Percentiles rank a stretch among this genome's conserved stretches.
phyloP scores from a whole-genome alignment of 148 eudicot genomes.

The Nepenthes mirabilis region DNA sequence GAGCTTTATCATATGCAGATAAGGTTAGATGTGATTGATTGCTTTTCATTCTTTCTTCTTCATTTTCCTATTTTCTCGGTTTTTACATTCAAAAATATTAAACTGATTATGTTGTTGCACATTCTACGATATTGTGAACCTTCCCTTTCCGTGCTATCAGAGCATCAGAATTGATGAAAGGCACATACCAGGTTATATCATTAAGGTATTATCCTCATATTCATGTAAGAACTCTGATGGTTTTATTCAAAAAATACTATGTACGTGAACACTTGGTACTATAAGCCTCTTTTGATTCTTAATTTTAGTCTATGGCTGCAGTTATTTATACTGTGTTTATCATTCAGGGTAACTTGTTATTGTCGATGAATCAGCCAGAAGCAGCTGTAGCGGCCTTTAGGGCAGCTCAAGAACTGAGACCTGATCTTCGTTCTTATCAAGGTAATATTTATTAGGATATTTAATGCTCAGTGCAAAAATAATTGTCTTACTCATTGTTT shows the following conservation, averaged over 20 bases:
- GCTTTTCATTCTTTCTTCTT: background rate
- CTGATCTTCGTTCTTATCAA: conserved; percentile 98
- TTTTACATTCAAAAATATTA: background rate
- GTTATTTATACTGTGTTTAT: background rate
- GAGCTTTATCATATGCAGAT: conserved; percentile 74
- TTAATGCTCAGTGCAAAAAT: too few relatives aligned
- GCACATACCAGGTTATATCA: conserved; percentile 75
- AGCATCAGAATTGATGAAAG: conserved; percentile 91
- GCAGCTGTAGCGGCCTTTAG: conserved; percentile 77
- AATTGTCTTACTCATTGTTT: background rate
- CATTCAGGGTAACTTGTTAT: conserved; percentile 75
- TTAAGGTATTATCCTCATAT: conserved; percentile 52
- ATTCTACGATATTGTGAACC: conserved; percentile 4
- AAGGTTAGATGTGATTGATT: conserved; percentile 36
- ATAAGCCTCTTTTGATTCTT: conserved; percentile 1
- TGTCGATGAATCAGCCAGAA: conserved; percentile 90
- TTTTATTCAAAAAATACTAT: background rate
- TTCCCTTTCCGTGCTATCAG: conserved; percentile 26
- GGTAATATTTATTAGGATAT: conserved; percentile 23
- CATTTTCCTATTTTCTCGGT: background rate
- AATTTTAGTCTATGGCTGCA: background rate
- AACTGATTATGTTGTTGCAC: background rate
- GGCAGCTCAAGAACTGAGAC: conserved; percentile 77
- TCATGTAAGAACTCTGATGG: background rate
- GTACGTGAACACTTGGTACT: background rate